Percentiles rank a stretch among this genome's conserved stretches.
phyloP scores from a whole-genome alignment of 2,329 filamentous ascomycete species.

The Macrophomina phaseolina region DNA sequence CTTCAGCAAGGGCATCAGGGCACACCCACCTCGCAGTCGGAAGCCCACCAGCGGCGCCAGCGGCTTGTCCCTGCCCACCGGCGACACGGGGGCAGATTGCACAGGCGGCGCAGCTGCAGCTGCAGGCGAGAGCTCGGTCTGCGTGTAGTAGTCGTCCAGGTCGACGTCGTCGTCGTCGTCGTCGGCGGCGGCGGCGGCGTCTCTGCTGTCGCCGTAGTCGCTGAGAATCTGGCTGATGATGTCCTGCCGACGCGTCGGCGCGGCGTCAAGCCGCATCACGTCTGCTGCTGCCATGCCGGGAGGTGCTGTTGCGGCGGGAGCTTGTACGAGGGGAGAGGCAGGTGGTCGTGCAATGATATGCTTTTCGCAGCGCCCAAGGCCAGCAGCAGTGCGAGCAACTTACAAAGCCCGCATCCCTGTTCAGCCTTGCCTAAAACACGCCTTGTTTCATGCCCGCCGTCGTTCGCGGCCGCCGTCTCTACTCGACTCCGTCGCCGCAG shows the following conservation, averaged over 20 bases:
- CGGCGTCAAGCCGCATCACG: conserved; percentile 27
- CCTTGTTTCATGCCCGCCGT: conserved; percentile 39
- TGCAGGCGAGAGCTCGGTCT: background rate
- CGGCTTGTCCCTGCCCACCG: conserved; percentile 15
- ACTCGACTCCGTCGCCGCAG: background rate
- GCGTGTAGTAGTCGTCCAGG: conserved; percentile 24
- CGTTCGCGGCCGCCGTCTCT: background rate
- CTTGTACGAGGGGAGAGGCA: conserved; percentile 2
- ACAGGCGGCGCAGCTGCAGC: conserved; percentile 4
- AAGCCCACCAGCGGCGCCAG: conserved; percentile 18
- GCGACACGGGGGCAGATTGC: conserved; percentile 16
- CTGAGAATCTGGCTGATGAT: conserved; percentile 46
- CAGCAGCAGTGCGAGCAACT: background rate
- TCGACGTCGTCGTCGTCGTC: conserved; percentile 19
- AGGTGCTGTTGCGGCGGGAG: background rate
- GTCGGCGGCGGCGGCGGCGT: no score
- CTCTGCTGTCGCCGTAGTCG: conserved; percentile 38
- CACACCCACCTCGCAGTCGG: conserved; percentile 25
- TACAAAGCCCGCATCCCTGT: no score
- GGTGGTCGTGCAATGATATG: conserved; percentile 17
- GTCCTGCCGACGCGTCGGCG: conserved; percentile 43
- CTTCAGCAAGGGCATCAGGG: conserved; percentile 11
- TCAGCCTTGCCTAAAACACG: conserved; percentile 37
- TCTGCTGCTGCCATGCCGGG: conserved; percentile 32
- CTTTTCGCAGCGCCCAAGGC: conserved; percentile 4